Evolutionary conservation across 164 flowering plant genomes (phyloP).

Genomic region (Akebia trifoliata): DNA sequence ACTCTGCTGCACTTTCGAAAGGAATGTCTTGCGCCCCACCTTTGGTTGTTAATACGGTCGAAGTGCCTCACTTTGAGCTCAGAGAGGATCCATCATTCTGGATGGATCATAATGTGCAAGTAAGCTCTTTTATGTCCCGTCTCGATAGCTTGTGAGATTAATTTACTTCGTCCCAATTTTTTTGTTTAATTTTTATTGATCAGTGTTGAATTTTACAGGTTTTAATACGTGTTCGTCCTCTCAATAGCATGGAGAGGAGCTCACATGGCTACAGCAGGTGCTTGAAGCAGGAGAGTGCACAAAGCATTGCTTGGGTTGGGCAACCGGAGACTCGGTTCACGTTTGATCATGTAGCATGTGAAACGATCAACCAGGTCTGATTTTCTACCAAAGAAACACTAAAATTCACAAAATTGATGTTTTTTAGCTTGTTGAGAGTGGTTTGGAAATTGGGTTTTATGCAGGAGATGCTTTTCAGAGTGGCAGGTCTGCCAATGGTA

Average conservation of each 20-base stretch:
- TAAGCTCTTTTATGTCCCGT: constrained; percentile 14
- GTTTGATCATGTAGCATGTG: constrained; percentile 99
- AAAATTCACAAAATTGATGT: background rate
- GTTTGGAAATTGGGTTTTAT: constrained; percentile 12
- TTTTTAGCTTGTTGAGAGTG: background rate
- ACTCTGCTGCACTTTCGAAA: constrained; percentile 49
- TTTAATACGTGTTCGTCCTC: constrained; percentile 87
- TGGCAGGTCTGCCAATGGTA: constrained; percentile 92
- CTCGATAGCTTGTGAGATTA: background rate
- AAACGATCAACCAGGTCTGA: constrained; percentile 80
- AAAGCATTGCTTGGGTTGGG: constrained; percentile 80
- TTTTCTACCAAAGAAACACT: constrained; percentile 2
- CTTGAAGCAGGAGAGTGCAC: constrained; percentile 91
- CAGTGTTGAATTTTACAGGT: constrained; percentile 40
- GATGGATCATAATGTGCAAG: constrained; percentile 99
- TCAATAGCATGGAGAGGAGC: constrained; percentile 65
- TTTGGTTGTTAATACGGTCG: constrained; percentile 61
- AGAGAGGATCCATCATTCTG: constrained; percentile 93
- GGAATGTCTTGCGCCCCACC: constrained; percentile 40
- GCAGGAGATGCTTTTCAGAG: constrained; percentile 90
- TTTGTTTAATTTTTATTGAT: background rate
- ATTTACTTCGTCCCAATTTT: no score
- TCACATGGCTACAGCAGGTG: constrained; percentile 69
- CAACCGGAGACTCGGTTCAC: constrained; percentile 89
- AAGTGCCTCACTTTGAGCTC: constrained; percentile 91